Evolutionary conservation across 2,329 filamentous ascomycete species (phyloP), one percentile per base, ranked within the genome.

Genomic region (Ustulina deusta): DNA sequence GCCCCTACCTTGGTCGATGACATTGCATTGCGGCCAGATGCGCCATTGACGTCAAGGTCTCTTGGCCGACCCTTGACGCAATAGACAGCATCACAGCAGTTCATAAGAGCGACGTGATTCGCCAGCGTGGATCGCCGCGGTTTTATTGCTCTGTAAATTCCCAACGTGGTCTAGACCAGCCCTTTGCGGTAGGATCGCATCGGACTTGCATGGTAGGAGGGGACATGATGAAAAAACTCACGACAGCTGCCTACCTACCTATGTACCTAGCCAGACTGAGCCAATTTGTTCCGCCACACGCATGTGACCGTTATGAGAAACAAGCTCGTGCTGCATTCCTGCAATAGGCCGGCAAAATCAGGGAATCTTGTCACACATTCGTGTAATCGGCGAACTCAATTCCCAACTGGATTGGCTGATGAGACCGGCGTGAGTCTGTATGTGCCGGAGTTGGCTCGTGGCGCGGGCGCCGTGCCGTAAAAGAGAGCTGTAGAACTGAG

Each of bases 311-410:
- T n/a, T 29, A 63, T 61, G 56, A 69, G 55, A 49, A 52, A 34
- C 59, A 42, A 44, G 38, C 20, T 27, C 51, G 56, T 62, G 68
- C 71, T 69, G 70, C 69, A 72, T 72, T 68, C 64, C 63, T 59
- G 60, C 61, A 49, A 55, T 40, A 46, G 56, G 69, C 54, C 44
- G 66, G 38, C 40, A 44, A 63, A 63, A 63, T 36, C 40, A 48
- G 27, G 57, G 66, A 65, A 22, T 51, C n/a, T 58, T 32, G 56
- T 59, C 61, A 52, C 44, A 66, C 54, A 13, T 59, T 60, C 46
- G 20, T 52, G 36, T 32, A 34, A 68, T 70, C 60, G 51, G 55
- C 56, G 49, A 52, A 40, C 38, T 49, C 49, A 10, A 3, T 13
- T 48, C 22, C 9, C 17, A 44, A 32, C 29, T 4, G 51, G 61